Percentiles rank a stretch among this genome's conserved stretches.
Conservation (phyloP, 495 filamentous ascomycete genomes). For the Cenococcum geophilum region DNA sequence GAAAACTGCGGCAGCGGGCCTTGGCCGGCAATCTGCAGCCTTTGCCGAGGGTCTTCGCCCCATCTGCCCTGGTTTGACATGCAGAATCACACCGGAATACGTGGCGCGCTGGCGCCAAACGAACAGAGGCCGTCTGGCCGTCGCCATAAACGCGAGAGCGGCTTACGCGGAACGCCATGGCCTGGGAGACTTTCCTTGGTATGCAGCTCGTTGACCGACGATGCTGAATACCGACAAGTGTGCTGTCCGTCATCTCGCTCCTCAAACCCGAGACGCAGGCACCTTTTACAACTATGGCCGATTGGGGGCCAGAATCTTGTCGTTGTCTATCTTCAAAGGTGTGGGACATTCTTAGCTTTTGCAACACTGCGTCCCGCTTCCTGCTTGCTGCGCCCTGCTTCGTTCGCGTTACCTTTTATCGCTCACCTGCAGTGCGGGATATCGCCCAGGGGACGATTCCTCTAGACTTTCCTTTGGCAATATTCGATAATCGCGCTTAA, state of each 20-base stretch:
- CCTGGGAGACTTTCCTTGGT: background rate
- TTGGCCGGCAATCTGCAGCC: conserved; percentile 9
- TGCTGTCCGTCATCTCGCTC: background rate
- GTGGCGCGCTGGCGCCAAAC: conserved; percentile 26
- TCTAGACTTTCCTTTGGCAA: too few relatives aligned
- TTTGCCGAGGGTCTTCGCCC: conserved; percentile 13
- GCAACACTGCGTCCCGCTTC: background rate
- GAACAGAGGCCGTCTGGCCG: background rate
- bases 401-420: background rate
- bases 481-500: background rate
- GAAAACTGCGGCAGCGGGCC: background rate
- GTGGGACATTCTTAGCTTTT: too few relatives aligned
- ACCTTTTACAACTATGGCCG: too few relatives aligned
- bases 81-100: conserved; percentile 4
- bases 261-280: background rate
- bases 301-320: background rate
- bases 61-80: conserved; percentile 5
- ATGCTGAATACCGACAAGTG: background rate
- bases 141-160: conserved; percentile 3
- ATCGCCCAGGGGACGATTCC: too few relatives aligned
- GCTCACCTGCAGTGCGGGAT: too few relatives aligned
- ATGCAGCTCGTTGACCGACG: conserved; percentile 3
- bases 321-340: background rate
- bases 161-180: conserved; percentile 4
- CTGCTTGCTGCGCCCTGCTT: background rate